phyloP scores from a whole-genome alignment of 2,329 filamentous ascomycete genomes.

The Neopestalotiopsis sp. region DNA sequence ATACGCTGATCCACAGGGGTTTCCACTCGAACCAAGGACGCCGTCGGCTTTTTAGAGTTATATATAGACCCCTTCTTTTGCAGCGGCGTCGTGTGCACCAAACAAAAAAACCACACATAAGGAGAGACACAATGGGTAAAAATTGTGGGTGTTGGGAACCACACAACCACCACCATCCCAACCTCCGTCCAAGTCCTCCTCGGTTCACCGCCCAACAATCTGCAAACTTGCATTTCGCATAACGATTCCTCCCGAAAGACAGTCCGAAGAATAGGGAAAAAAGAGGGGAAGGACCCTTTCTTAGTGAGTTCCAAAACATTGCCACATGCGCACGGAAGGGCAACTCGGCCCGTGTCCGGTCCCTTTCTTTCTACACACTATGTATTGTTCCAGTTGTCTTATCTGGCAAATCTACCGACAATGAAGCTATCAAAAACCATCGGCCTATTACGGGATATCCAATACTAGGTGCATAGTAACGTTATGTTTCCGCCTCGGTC shows the following conservation, averaged over 20 bases:
- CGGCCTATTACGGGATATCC: too few relatives aligned
- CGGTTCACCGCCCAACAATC: constrained; percentile 8
- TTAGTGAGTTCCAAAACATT: neutral
- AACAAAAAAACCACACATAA: neutral
- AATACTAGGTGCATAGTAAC: too few relatives aligned
- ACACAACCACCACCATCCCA: neutral
- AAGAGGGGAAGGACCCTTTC: neutral
- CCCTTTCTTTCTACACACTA: neutral
- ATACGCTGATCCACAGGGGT: constrained; percentile 6
- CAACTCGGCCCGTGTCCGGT: constrained; percentile 13
- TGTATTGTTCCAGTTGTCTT: neutral
- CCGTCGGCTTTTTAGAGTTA: constrained; percentile 11
- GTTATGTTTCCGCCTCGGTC: too few relatives aligned
- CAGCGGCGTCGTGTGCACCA: neutral
- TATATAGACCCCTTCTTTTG: constrained; percentile 11
- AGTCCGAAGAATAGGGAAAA: neutral
- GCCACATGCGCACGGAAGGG: neutral
- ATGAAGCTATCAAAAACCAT: too few relatives aligned
- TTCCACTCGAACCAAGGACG: neutral
- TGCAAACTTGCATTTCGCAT: neutral
- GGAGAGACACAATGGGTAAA: neutral
- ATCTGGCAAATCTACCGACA: neutral
- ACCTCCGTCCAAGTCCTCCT: neutral
- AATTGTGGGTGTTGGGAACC: neutral
- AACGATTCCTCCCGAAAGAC: neutral